Base-by-base conservation (phyloP, 306 rosid genomes). In the Lathyrus aphaca region DNA sequence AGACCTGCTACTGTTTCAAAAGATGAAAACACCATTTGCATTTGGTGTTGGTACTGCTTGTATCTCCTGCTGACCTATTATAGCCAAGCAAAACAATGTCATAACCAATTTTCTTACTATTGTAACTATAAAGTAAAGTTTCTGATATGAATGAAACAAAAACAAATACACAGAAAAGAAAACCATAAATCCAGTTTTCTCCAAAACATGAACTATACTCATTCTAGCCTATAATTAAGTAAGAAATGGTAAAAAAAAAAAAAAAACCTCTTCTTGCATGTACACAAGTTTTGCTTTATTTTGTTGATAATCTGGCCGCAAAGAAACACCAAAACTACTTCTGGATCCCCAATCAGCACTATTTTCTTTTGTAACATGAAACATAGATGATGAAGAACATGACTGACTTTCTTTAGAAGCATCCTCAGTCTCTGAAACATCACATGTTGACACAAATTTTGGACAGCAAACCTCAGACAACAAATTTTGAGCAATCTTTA, bases 221-320 rank as follows among this genome's bases (percentile, higher is more conserved):
- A 32, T 32, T 32, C 6, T 32, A 6, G 38, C 38, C 0, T 15
- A 71, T 4, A 30, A 23, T 23, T 23, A 23, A 23, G 27, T 18
- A 37, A 51, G 45, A 13, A 51, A 56, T 32, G 35, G 8, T n/a
- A 57, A 30, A 48, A 76, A 83, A 91, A 45, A 57, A 30, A 48
- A 76, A 83, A 91, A 45, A 79, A 94, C 99, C 99, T 94, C 96
- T 49, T 91, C 99, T 48, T 82, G 90, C 91, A 94, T 91, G 77
- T 64, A 82, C 45, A 88, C 75, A 0, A 94, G 92, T 84, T 86
- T 91, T 4, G 97, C 91, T 71, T 88, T 91, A 74, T 74, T 91
- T n/a, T 91, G 92, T 30, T 85, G 92, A 77, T 63, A 84, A 72
- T 84, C 90, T 7, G 92, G 87, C 54, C 71, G 54, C 21, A 79